Evolutionary conservation across 2,329 filamentous ascomycete genomes (phyloP), one percentile per base, ranked within the genome.

Genomic region (Geosmithia putterillii): DNA sequence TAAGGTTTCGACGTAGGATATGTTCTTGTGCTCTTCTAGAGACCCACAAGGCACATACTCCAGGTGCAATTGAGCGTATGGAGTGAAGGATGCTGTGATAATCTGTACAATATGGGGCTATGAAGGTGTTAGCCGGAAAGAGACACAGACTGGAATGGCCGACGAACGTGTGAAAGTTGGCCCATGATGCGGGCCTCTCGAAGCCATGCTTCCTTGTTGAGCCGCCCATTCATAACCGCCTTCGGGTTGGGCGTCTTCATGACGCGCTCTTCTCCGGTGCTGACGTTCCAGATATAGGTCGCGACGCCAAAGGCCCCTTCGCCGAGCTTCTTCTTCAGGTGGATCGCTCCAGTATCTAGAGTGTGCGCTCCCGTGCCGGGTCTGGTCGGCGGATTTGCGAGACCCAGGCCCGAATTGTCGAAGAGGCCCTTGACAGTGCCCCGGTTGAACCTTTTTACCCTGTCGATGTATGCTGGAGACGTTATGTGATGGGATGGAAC

Each of bases 171-270:
- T 38, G 44, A 46, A 41, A 54, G 32, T 42, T 45, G 41, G 4
- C 37, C n/a, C 48, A 55, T 52, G 39, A 54, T 53, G 28, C 32
- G 14, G 40, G 46, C 50, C 47, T 55, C 52, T 17, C 38, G 48
- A n/a, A 17, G 8, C 53, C 50, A 57, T 5, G 10, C 40, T 8
- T 42, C 22, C 7, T 38, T 7, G 18, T 46, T 37, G 18, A 46
- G 14, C 21, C 23, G 41, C 12, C 22, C 10, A 7, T 32, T 28
- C 17, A 12, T 34, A 35, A 45, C 42, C 14, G 45, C 28, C 8
- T 43, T 23, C 10, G 12, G 28, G n/a, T 41, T 36, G 38, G 53
- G 52, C 45, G 46, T 18, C 42, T 57, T 57, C 3, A 50, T n/a
- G 19, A 47, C 55, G 47, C 38, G 44, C 41, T 50, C 46, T 15